These are phyloP conservation scores for Zasmidium angulare DNA, from an alignment of 2,329 filamentous ascomycete species.

Conservation along the genomic window DNA sequence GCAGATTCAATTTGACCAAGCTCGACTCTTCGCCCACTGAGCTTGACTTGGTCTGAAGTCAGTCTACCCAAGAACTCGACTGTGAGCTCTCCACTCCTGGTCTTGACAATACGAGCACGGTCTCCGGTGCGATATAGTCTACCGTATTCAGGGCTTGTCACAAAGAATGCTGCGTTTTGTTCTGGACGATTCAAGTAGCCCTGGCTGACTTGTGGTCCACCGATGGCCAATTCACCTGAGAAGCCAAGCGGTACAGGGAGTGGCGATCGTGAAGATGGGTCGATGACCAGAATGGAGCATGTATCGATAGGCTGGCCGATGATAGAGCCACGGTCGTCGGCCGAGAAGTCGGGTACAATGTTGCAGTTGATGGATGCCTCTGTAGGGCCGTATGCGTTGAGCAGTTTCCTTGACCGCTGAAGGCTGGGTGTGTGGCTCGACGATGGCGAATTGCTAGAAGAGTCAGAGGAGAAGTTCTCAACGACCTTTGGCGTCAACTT, in stretches of 20 bases:
- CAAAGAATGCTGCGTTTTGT: conserved; percentile 12
- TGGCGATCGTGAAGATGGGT: background rate
- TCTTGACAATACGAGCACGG: conserved; percentile 9
- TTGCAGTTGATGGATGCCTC: conserved; percentile 20
- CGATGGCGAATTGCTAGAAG: conserved; percentile 1
- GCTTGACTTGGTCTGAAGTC: conserved; percentile 14
- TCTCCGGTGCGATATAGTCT: conserved; percentile 12
- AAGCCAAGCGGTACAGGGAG: conserved; percentile 13
- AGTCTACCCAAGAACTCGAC: conserved; percentile 18
- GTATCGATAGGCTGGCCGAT: conserved; percentile 12
- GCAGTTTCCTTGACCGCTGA: conserved; percentile 8
- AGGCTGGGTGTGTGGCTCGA: conserved; percentile 10
- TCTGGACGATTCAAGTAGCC: conserved; percentile 19
- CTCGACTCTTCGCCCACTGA: conserved; percentile 12
- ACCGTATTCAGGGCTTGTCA: conserved; percentile 6
- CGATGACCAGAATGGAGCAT: conserved; percentile 11
- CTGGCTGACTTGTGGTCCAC: conserved; percentile 19
- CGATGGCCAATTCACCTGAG: conserved; percentile 16
- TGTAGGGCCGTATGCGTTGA: conserved; percentile 22
- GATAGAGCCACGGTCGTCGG: conserved; percentile 11
- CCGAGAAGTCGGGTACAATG: conserved; percentile 8
- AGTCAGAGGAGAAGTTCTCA: conserved; percentile 16
- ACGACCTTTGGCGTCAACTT: conserved; percentile 17
- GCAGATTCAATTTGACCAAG: conserved; percentile 12
- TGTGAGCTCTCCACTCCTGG: conserved; percentile 7